Base-by-base conservation (phyloP, 805 yeast genomes). In the Brettanomyces anomalus region DNA sequence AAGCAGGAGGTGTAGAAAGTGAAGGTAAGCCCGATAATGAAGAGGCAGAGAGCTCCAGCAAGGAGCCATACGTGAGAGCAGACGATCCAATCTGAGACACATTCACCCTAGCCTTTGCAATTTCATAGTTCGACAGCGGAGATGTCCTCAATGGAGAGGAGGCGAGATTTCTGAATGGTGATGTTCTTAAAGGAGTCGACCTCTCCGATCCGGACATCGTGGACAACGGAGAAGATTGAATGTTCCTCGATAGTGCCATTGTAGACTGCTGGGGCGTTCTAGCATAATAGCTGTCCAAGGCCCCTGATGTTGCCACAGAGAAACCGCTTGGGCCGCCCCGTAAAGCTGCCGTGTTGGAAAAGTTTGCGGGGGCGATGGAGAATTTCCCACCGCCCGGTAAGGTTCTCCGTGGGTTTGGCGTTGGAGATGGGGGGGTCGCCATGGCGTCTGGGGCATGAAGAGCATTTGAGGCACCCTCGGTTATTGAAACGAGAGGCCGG, bases 71-170 rank as follows among this genome's bases (percentile, higher is more conserved):
- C 16, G 18, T 18, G 31, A 36, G 39, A 14, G 24, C 37, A 13
- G n/a, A 17, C 7, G 21, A 8, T 13, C 17, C 26, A 20, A 36
- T 10, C 24, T 35, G 28, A 11, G 10, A 17, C 17, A 19, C n/a
- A n/a, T n/a, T 17, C 2, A n/a, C 18, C 13, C 7, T 31, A 7
- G 33, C 15, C 17, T 33, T 33, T 15, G 20, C 41, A n/a, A 24
- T 20, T 11, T 40, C 36, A 7, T 21, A 20, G 19, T 33, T 31
- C 26, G 41, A 43, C 10, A 58, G 37, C 14, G 63, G 64, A n/a
- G 61, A 56, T 3, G 62, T 60, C 39, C 49, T 52, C 21, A 56
- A 33, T 7, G 62, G 62, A 1, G 63, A 56, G 8, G 61, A 54
- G 6, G 28, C 28, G 10, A 24, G 28, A 24, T 24, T 2, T 11